Base-by-base conservation (phyloP, 73 alveolate species). In the Effrenium voratum region DNA sequence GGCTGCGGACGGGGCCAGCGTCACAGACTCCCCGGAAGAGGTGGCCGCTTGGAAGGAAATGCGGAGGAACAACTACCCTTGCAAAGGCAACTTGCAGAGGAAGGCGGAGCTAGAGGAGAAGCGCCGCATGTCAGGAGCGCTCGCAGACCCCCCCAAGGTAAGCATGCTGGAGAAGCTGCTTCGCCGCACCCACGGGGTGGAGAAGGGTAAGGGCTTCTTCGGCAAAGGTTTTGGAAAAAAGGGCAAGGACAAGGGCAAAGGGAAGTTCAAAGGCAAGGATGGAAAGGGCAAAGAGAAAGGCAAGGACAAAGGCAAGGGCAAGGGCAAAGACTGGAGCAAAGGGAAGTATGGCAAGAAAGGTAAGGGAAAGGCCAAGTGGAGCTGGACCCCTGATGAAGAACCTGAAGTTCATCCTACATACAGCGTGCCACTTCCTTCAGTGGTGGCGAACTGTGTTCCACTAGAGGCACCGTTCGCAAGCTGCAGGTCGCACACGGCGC, bases 121-220 rank as follows among this genome's bases (percentile, higher is more conserved):
- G 50, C 2, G 98, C 36, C 98, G 98, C 10, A 44, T 32, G 81
- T 91, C 91, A 12, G 98, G 98, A 34, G 98, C 98, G 10, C 80
- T 91, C 19, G 63, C 91, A 8, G 98, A 91, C 50, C 91, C 88
- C 49, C 98, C 98, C 19, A 72, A 52, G 91, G 80, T 91, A 43
- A 75, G 98, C 47, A 91, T 91, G 98, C 98, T 91, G 50, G 98
- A 91, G 81, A 91, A 91, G 91, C 88, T 91, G 24, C 38, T 91
- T 45, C 90, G 98, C 15, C 76, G 91, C 38, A 73, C 91, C 0
- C 97, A 90, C 41, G 84, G 68, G 49, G 55, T 90, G 57, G 88
- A 91, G 19, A 28, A 68, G 34, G 36, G 36, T 36, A 86, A 79
- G 32, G 68, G 46, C 19, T 85, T 91, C 60, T 60, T 41, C 5